A percentile compares a stretch with the other conserved stretches of the same genome.
Evolutionary conservation across 108 stramenopile genomes (phyloP).

Genomic region (Epipyxis sp.): DNA sequence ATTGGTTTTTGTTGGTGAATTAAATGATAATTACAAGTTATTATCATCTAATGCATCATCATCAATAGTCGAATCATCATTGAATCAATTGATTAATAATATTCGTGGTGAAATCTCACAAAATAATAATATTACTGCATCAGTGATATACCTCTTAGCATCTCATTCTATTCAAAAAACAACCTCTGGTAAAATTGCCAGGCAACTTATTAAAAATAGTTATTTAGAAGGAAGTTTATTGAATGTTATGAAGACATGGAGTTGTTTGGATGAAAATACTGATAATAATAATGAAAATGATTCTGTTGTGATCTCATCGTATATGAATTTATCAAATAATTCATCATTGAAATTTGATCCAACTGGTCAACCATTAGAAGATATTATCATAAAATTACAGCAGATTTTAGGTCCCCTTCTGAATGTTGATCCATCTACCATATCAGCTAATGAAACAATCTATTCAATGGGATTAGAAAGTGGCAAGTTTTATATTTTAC

Average conservation of each 20-base stretch:
- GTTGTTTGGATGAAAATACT: not conserved
- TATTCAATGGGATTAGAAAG: not conserved
- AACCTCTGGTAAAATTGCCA: conserved; percentile 94
- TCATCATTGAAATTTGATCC: not conserved
- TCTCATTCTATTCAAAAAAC: conserved; percentile 91
- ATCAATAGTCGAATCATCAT: too few relatives aligned
- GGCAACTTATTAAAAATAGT: conserved; percentile 70
- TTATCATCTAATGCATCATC: too few relatives aligned
- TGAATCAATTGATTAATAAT: not conserved
- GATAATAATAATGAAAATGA: not conserved
- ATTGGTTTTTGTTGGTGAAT: too few relatives aligned
- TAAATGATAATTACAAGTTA: too few relatives aligned
- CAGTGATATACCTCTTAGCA: conserved; percentile 72
- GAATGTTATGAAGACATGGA: conserved; percentile 16
- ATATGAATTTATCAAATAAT: not conserved
- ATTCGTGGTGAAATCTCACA: conserved; percentile 15
- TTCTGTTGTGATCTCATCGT: not conserved
- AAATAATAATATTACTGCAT: conserved; percentile 58
- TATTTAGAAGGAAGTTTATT: conserved; percentile 43
- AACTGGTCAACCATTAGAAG: not conserved
- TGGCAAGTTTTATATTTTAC: not conserved
- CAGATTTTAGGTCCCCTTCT: not conserved
- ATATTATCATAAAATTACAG: not conserved
- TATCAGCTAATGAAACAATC: not conserved
- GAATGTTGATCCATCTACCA: not conserved